Conservation (phyloP, 495 filamentous ascomycete genomes). For the Pyrenula aspistea region DNA sequence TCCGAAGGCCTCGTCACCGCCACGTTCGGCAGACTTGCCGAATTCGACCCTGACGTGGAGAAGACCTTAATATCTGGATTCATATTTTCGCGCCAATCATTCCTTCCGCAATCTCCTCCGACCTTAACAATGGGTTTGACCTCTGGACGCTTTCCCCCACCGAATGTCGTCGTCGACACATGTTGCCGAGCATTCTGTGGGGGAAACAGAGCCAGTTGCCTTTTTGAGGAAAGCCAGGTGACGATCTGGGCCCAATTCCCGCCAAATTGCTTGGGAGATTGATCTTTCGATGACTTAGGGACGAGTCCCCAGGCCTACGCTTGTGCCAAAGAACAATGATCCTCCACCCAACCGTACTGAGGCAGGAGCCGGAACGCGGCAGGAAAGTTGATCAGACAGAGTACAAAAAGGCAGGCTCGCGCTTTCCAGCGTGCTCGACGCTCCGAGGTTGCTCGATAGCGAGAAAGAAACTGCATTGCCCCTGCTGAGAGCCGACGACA, state of each 20-base stretch:
- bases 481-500: no score
- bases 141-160: not conserved
- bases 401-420: not conserved
- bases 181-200: no score
- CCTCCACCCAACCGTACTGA: not conserved
- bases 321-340: not conserved
- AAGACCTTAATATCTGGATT: not conserved
- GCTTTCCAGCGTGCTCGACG: not conserved
- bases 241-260: not conserved
- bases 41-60: not conserved
- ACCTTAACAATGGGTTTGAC: not conserved
- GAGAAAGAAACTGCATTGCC: no score
- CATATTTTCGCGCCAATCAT: not conserved
- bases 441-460: not conserved
- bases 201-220: not conserved
- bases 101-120: not conserved
- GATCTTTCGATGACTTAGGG: not conserved
- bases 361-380: not conserved
- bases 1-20: no score
- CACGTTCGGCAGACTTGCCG: not conserved
- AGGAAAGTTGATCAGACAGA: not conserved
- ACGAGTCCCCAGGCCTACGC: not conserved
- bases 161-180: not conserved
- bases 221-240: not conserved
- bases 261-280: not conserved